Percentiles rank a stretch among this genome's conserved stretches.
Conservation (phyloP, 75 land plant genomes). For the Isoetes taiwanensis region DNA sequence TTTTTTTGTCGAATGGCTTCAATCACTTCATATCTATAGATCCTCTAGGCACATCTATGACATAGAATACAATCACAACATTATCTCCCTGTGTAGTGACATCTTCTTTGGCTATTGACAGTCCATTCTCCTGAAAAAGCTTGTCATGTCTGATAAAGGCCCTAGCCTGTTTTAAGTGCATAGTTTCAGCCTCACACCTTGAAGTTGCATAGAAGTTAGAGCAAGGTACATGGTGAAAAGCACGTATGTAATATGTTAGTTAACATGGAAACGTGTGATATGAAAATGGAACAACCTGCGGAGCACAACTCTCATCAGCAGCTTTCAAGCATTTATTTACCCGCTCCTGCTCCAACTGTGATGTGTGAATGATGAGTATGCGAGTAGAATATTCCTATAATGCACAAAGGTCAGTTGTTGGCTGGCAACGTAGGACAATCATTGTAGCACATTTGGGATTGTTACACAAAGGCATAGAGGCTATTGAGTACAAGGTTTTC, state of each 20-base stretch:
- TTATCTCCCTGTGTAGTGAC: constrained; percentile 33
- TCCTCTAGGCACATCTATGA: constrained; percentile 32
- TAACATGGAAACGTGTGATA: background rate
- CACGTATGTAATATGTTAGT: background rate
- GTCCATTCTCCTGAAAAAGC: constrained; percentile 33
- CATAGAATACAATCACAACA: constrained; percentile 40
- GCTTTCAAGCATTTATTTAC: background rate
- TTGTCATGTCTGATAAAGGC: constrained; percentile 38
- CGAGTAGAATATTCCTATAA: constrained; percentile 1
- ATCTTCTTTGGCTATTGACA: constrained; percentile 34
- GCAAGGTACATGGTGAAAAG: background rate
- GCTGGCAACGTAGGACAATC: too few species aligned
- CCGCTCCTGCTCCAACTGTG: background rate
- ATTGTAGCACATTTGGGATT: too few species aligned
- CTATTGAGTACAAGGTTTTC: too few species aligned
- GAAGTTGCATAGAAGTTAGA: background rate
- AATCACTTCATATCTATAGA: constrained; percentile 26
- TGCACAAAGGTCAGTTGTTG: too few species aligned
- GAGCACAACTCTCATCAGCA: background rate
- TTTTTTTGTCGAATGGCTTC: constrained; percentile 31
- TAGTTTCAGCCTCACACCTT: constrained; percentile 42
- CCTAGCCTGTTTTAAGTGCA: constrained; percentile 37
- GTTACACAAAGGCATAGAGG: too few species aligned
- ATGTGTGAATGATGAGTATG: background rate
- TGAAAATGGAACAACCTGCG: too few species aligned